phyloP scores from a whole-genome alignment of 768 basidiomycete species.

The Russula ochroleuca region DNA sequence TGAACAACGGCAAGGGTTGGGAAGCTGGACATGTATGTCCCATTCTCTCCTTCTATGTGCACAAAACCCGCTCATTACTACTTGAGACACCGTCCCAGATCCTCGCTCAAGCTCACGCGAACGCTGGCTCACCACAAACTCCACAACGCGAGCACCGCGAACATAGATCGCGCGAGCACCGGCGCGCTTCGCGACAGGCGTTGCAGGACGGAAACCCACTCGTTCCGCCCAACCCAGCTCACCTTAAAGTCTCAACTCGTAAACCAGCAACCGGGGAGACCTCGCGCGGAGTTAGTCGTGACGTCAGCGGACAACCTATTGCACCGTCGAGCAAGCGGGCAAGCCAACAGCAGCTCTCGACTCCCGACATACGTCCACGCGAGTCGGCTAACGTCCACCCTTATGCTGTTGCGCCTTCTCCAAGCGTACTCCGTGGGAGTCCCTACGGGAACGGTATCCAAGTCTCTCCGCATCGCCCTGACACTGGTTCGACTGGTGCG shows the following conservation, averaged over 20 bases:
- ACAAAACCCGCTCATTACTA: conserved; percentile 2
- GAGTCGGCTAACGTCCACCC: conserved; percentile 51
- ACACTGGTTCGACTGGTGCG: conserved; percentile 35
- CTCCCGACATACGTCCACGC: conserved; percentile 34
- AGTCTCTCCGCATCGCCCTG: conserved; percentile 33
- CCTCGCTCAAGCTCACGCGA: conserved; percentile 51
- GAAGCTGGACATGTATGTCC: conserved; percentile 75
- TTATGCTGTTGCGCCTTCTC: conserved; percentile 61
- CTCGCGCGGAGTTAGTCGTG: conserved; percentile 47
- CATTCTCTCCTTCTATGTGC: conserved; percentile 8
- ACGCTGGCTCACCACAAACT: conserved; percentile 51
- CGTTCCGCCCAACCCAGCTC: conserved; percentile 60
- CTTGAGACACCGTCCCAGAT: conserved; percentile 43
- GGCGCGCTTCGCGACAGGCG: conserved; percentile 50
- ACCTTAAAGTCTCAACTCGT: conserved; percentile 56
- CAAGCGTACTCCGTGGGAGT: conserved; percentile 50
- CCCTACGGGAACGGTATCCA: conserved; percentile 49
- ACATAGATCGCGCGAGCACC: conserved; percentile 44
- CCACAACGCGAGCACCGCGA: conserved; percentile 54
- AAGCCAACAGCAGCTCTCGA: conserved; percentile 51
- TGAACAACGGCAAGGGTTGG: conserved; percentile 95
- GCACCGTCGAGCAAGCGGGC: conserved; percentile 61
- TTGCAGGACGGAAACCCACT: conserved; percentile 55
- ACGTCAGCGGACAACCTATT: conserved; percentile 60
- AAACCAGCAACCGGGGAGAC: conserved; percentile 44